phyloP scores from a whole-genome alignment of 2,329 filamentous ascomycete genomes.

The Amauroascus niger region DNA sequence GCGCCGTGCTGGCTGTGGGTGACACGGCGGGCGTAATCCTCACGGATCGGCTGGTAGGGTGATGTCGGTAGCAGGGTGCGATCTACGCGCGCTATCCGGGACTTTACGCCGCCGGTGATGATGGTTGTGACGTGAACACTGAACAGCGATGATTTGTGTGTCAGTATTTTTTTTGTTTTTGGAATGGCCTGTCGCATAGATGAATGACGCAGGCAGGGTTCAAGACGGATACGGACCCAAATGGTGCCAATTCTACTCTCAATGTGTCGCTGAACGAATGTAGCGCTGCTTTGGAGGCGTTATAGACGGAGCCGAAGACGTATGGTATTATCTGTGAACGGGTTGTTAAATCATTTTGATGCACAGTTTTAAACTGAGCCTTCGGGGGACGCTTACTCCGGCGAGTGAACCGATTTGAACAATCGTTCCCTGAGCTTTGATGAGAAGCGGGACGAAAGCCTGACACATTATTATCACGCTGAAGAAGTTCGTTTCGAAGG shows the following conservation, averaged over 20 bases:
- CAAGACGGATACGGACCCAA: conserved; percentile 31
- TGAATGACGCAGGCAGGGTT: no score
- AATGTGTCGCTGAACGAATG: conserved; percentile 50
- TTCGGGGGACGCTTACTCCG: conserved; percentile 23
- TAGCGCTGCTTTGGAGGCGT: conserved; percentile 51
- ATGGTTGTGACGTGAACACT: conserved; percentile 45
- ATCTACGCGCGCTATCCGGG: conserved; percentile 47
- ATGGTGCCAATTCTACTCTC: conserved; percentile 48
- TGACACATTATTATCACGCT: conserved; percentile 50
- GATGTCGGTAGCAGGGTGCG: conserved; percentile 41
- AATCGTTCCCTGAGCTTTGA: conserved; percentile 38
- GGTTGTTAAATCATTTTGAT: neutral
- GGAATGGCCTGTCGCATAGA: neutral
- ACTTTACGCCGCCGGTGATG: conserved; percentile 52
- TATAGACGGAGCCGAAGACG: conserved; percentile 44
- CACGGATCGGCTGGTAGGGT: conserved; percentile 44
- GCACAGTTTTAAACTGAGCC: neutral
- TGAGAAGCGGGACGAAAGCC: conserved; percentile 46
- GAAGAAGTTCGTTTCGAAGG: conserved; percentile 49
- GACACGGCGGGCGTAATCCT: conserved; percentile 44
- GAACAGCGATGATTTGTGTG: neutral
- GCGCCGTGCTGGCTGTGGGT: conserved; percentile 46
- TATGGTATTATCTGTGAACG: conserved; percentile 33
- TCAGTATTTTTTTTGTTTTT: no score
- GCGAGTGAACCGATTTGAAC: conserved; percentile 40